A percentile compares a stretch with the other conserved stretches of the same genome.
Evolutionary conservation across 441 rosid genomes (phyloP).

Genomic region (Erodium texanum): DNA sequence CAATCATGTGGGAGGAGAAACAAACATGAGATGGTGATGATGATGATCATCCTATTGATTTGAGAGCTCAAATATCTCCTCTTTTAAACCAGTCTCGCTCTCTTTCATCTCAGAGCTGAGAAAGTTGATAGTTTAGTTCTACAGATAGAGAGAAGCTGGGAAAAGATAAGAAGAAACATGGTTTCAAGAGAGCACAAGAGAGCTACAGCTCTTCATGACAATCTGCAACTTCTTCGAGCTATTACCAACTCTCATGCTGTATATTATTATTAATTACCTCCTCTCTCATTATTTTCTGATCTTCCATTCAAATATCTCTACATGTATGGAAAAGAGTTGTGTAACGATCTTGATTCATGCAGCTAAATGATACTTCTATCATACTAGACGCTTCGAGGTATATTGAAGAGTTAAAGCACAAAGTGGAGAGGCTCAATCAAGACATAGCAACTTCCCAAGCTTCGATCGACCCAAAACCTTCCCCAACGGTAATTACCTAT

Average conservation of each 20-base stretch:
- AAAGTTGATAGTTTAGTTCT: constrained; percentile 18
- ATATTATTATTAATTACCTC: constrained; percentile 8
- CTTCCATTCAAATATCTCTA: not conserved
- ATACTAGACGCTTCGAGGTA: constrained; percentile 70
- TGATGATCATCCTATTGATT: constrained; percentile 17
- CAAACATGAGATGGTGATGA: constrained; percentile 19
- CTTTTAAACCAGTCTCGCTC: constrained; percentile 26
- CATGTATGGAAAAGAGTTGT: not conserved
- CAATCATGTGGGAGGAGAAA: constrained; percentile 32
- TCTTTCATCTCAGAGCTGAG: constrained; percentile 16
- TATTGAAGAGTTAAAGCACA: constrained; percentile 60
- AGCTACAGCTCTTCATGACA: constrained; percentile 27
- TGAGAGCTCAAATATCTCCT: constrained; percentile 20
- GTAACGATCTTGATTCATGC: constrained; percentile 4
- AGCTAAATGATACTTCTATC: constrained; percentile 61
- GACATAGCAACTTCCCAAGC: constrained; percentile 32
- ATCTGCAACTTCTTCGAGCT: constrained; percentile 38
- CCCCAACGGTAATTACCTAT: too few species aligned
- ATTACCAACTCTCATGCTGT: constrained; percentile 48
- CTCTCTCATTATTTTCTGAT: not conserved
- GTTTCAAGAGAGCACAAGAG: constrained; percentile 36
- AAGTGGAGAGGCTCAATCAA: constrained; percentile 58
- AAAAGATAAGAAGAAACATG: constrained; percentile 23
- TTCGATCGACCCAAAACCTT: constrained; percentile 12
- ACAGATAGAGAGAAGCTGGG: too few species aligned